Conservation (phyloP, 2,329 filamentous ascomycete genomes). For the Cyclaneusma minus region DNA sequence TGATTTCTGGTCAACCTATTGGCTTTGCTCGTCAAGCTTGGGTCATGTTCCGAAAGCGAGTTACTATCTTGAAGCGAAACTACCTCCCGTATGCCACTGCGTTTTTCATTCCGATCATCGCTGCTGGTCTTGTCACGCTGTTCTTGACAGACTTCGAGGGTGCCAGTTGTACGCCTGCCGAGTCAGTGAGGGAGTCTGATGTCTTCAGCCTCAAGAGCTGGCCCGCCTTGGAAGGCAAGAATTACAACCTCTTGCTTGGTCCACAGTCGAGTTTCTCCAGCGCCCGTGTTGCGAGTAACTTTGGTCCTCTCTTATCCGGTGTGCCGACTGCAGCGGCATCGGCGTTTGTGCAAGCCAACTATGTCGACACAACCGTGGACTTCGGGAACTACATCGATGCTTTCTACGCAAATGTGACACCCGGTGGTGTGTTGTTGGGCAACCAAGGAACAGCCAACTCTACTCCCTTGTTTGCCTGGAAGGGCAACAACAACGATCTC, state of each 20-base stretch:
- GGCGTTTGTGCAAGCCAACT: too few relatives aligned
- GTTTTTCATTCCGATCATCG: slow-evolving; percentile 62
- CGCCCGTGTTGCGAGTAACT: slow-evolving; percentile 7
- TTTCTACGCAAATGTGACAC: slow-evolving; percentile 52
- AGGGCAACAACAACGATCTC: slow-evolving; percentile 41
- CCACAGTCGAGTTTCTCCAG: slow-evolving; percentile 26
- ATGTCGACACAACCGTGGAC: slow-evolving; percentile 45
- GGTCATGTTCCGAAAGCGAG: slow-evolving; percentile 65
- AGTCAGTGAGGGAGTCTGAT: slow-evolving; percentile 26
- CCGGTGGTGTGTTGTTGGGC: slow-evolving; percentile 68
- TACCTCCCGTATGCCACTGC: slow-evolving; percentile 63
- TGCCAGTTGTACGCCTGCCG: slow-evolving; percentile 33
- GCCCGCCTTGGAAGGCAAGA: too few relatives aligned
- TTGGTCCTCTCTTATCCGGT: slow-evolving; percentile 11
- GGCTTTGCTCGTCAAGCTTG: slow-evolving; percentile 53
- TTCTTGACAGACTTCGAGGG: slow-evolving; percentile 46
- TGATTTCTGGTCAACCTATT: slow-evolving; percentile 54
- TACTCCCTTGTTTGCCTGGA: slow-evolving; percentile 54
- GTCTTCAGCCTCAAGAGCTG: slow-evolving; percentile 10
- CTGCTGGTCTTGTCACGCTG: slow-evolving; percentile 63
- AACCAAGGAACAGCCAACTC: slow-evolving; percentile 38
- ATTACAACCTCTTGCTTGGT: slow-evolving; percentile 22
- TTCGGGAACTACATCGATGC: slow-evolving; percentile 51
- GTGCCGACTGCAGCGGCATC: slow-evolving; percentile 8
- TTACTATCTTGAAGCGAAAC: slow-evolving; percentile 64